These are phyloP conservation scores for Pyrrhoderma noxium DNA, from an alignment of 1,284 basidiomycete genomes.

Conservation along the genomic window DNA sequence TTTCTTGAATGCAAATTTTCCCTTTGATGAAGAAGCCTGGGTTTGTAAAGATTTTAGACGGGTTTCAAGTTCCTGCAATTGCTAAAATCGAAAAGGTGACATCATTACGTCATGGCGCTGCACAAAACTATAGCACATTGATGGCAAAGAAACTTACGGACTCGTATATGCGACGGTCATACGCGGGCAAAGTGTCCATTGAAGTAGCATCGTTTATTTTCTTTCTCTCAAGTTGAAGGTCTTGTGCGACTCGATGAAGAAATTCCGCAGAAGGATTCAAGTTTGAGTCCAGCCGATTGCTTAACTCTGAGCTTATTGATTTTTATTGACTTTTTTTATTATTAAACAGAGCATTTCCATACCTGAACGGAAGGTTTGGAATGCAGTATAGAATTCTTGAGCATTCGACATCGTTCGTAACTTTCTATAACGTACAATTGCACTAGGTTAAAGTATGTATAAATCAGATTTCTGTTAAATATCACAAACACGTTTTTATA, in stretches of 20 bases:
- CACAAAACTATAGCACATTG: too few species aligned
- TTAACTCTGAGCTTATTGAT: constrained; percentile 23
- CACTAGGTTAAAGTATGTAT: too few species aligned
- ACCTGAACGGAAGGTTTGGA: constrained; percentile 35
- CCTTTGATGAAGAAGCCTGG: constrained; percentile 35
- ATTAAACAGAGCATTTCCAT: not conserved
- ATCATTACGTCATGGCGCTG: too few species aligned
- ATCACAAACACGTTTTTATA: too few species aligned
- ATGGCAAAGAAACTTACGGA: constrained; percentile 37
- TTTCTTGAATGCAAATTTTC: constrained; percentile 72
- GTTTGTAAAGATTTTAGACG: constrained; percentile 39
- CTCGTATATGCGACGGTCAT: constrained; percentile 69
- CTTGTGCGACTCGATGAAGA: constrained; percentile 28
- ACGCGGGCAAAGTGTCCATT: constrained; percentile 47
- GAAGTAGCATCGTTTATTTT: constrained; percentile 52
- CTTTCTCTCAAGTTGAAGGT: constrained; percentile 49
- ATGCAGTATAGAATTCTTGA: constrained; percentile 39
- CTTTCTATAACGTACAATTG: too few species aligned
- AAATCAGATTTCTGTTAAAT: too few species aligned
- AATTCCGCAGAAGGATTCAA: constrained; percentile 15
- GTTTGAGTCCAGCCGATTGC: constrained; percentile 21
- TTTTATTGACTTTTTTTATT: too few species aligned
- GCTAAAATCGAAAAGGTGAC: constrained; percentile 32
- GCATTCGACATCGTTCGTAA: constrained; percentile 24
- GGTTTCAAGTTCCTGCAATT: constrained; percentile 51